Conservation (phyloP, 352 stramenopile species). For the Globisporangium recalcitrans region DNA sequence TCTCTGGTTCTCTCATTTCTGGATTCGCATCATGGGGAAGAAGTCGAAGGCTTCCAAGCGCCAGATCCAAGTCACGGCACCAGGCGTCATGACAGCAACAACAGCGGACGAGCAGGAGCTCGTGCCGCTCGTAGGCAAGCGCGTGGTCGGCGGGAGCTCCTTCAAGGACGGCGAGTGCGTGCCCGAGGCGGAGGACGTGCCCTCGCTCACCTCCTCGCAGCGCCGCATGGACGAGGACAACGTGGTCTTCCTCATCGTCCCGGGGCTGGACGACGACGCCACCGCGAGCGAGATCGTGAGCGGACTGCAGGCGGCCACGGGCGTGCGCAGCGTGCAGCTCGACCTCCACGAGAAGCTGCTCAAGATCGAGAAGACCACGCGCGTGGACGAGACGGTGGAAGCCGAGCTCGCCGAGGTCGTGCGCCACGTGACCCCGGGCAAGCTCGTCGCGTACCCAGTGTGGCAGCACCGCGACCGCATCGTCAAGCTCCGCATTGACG, state of each 20-base stretch:
- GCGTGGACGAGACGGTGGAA: slow-evolving; percentile 40
- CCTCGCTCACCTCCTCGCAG: slow-evolving; percentile 63
- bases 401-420: slow-evolving; percentile 56
- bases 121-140: slow-evolving; percentile 4
- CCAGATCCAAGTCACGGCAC: neutral
- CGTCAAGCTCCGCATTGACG: slow-evolving; percentile 65
- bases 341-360: slow-evolving; percentile 63
- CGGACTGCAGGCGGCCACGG: slow-evolving; percentile 25
- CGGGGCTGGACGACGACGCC: slow-evolving; percentile 27
- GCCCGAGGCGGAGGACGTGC: slow-evolving; percentile 56
- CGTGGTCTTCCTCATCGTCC: slow-evolving; percentile 73
- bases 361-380: slow-evolving; percentile 48
- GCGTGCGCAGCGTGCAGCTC: slow-evolving; percentile 48
- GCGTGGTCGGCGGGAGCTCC: slow-evolving; percentile 1
- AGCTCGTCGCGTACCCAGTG: slow-evolving; percentile 70
- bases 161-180: slow-evolving; percentile 53
- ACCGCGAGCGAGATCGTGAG: slow-evolving; percentile 25
- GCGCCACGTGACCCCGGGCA: slow-evolving; percentile 28
- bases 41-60: slow-evolving; percentile 6
- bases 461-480: slow-evolving; percentile 82
- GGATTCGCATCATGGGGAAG: slow-evolving; percentile 10
- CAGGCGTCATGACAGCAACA: neutral
- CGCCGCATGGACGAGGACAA: slow-evolving; percentile 42
- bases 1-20: slow-evolving; percentile 9
- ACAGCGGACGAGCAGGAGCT: slow-evolving; percentile 16